Conservation (phyloP, 768 basidiomycete genomes). For the Clitopilus passeckerianus region DNA sequence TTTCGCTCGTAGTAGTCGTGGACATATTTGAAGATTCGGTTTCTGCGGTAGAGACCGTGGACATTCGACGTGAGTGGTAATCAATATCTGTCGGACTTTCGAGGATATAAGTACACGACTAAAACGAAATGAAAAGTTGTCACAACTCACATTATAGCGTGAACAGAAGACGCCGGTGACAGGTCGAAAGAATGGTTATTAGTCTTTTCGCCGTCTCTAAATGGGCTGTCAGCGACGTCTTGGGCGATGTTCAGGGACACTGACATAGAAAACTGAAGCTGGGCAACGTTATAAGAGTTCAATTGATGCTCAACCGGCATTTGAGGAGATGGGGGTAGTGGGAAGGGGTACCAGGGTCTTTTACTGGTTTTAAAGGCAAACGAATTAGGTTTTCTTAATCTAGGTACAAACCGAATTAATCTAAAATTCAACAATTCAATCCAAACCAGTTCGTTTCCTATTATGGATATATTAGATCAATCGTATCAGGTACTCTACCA, state of each 20-base stretch:
- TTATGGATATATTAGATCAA: constrained; percentile 4
- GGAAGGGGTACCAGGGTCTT: neutral
- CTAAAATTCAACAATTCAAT: constrained; percentile 5
- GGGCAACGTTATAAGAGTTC: constrained; percentile 57
- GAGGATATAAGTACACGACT: constrained; percentile 24
- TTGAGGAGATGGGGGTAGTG: constrained; percentile 8
- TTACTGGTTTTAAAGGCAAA: constrained; percentile 15
- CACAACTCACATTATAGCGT: constrained; percentile 9
- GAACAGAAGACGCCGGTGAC: constrained; percentile 21
- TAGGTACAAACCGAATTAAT: constrained; percentile 10
- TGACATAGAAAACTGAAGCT: constrained; percentile 59
- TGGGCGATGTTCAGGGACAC: constrained; percentile 10
- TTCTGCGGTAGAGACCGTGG: constrained; percentile 64
- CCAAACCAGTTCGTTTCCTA: neutral
- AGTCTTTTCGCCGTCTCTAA: constrained; percentile 30
- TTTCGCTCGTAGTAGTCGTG: constrained; percentile 44
- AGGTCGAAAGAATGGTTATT: constrained; percentile 39
- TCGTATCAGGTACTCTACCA: neutral
- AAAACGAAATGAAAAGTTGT: constrained; percentile 8
- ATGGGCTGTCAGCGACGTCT: constrained; percentile 13
- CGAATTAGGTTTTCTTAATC: constrained; percentile 8
- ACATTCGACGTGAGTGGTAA: constrained; percentile 70
- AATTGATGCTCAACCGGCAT: constrained; percentile 65
- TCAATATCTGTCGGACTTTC: constrained; percentile 40
- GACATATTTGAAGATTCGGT: constrained; percentile 60